phyloP scores from a whole-genome alignment of 345 rosid species.

The Populus alba region DNA sequence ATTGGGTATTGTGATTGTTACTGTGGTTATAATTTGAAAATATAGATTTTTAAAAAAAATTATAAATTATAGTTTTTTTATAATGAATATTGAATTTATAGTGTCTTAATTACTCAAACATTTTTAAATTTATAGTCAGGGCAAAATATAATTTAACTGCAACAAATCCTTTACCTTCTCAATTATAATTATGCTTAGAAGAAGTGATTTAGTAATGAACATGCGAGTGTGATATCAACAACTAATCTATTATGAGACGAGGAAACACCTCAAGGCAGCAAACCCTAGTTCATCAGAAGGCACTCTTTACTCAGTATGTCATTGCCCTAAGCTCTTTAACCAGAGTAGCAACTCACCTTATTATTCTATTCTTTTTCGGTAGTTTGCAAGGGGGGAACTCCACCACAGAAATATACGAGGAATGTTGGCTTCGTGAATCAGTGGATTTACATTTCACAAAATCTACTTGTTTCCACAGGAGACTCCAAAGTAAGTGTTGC shows the following conservation, averaged over 20 bases:
- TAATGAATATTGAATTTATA: too few species aligned
- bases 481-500: not conserved
- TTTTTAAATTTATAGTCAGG: not conserved
- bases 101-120: too few species aligned
- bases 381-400: too few species aligned
- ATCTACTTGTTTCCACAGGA: not conserved
- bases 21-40: too few species aligned
- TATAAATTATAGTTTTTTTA: too few species aligned
- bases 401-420: too few species aligned
- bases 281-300: not conserved
- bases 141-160: too few species aligned
- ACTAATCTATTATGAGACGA: not conserved
- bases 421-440: not conserved
- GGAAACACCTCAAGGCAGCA: not conserved
- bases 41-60: too few species aligned
- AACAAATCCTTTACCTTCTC: too few species aligned
- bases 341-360: slow-evolving; percentile 65
- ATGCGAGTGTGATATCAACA: not conserved
- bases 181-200: not conserved
- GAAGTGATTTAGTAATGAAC: not conserved
- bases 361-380: too few species aligned
- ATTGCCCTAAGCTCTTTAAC: slow-evolving; percentile 65
- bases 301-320: slow-evolving; percentile 39
- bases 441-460: not conserved
- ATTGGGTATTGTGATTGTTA: too few species aligned